phyloP scores from a whole-genome alignment of 768 basidiomycete species.

The Pluteus cervinus region DNA sequence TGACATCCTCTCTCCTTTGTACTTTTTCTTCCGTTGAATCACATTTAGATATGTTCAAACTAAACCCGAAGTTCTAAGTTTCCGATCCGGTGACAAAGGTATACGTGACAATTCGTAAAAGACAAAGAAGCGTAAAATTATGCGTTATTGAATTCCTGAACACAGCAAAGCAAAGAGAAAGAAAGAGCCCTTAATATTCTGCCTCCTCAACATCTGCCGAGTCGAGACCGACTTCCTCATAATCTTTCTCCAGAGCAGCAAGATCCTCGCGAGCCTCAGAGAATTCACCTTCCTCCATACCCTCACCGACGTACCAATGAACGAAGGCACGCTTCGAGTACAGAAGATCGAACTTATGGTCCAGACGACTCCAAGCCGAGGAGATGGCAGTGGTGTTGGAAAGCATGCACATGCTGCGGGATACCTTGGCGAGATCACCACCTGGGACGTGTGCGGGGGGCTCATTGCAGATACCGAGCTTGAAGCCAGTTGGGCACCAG shows the following conservation, averaged over 20 bases:
- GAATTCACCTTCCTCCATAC: slow-evolving; percentile 99
- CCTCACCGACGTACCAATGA: slow-evolving; percentile 97
- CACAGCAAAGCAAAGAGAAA: slow-evolving; percentile 1
- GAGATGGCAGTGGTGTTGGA: slow-evolving; percentile 94
- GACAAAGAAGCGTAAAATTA: too few relatives aligned
- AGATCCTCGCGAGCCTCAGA: slow-evolving; percentile 98
- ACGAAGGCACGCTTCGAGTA: slow-evolving; percentile 95
- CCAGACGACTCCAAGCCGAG: slow-evolving; percentile 86
- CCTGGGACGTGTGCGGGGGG: slow-evolving; percentile 87
- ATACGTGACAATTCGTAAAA: slow-evolving; percentile 16
- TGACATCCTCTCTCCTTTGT: background rate
- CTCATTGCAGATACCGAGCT: slow-evolving; percentile 98
- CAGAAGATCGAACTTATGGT: slow-evolving; percentile 98
- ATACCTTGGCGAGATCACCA: slow-evolving; percentile 92
- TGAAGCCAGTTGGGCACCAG: slow-evolving; percentile 98
- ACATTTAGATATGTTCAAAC: slow-evolving; percentile 2
- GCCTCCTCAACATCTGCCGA: slow-evolving; percentile 46
- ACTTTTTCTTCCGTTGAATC: slow-evolving; percentile 1
- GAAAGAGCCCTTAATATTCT: slow-evolving; percentile 37
- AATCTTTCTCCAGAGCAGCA: slow-evolving; percentile 98
- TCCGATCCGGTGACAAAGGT: slow-evolving; percentile 13
- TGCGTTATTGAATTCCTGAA: too few relatives aligned
- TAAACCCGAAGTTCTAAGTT: slow-evolving; percentile 11
- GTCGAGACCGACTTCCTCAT: slow-evolving; percentile 72
- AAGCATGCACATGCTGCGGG: slow-evolving; percentile 95